Base-by-base conservation (phyloP, 75 land plant genomes). In the Pinus taeda region DNA sequence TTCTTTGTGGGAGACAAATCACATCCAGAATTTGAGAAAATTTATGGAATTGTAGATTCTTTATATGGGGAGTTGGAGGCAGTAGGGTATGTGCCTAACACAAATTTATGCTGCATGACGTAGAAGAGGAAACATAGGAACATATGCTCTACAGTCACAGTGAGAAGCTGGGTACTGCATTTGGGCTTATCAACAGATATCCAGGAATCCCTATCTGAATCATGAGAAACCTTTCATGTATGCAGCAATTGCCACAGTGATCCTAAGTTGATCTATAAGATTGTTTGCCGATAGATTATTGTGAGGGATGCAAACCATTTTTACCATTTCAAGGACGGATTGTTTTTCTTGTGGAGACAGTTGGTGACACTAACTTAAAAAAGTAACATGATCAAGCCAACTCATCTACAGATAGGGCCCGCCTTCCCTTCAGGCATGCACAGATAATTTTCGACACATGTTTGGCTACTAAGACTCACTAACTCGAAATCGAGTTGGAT, bases 81-180 rank as follows among this genome's bases (percentile, higher is more conserved):
- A 33, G 30, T 20, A 30, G 74, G 18, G 18, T 75, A 61, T 75
- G 0, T 59, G 11, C 76, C 76, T 3, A 14, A 75, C 20, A 75
- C 24, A 26, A 56, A 57, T 12, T 75, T 21, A 63, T 75, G 13
- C 57, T 75, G 26, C 76, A 75, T 75, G 63, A 75, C 21, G 63
- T 75, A 4, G 76, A 59, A 15, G 30, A 57, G 12, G 76, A 75
- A 14, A 59, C 15, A 58, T 15, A 75, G 24, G 63, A 57, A 26
- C 22, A 22, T 42, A 37, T 36, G 6, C 29, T 59, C 36, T 17
- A 29, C 15, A 21, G 57, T 59, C 59, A 75, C 18, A 65, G 78
- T 29, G 78, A 70, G 42, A 77, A 77, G 76, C 75, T 77, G 77
- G 78, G 73, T 61, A 61, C 65, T 77, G 77, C 78, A 24, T 77